Evolutionary conservation across 805 yeast species (phyloP).

Genomic region (Metschnikowia lunata): DNA sequence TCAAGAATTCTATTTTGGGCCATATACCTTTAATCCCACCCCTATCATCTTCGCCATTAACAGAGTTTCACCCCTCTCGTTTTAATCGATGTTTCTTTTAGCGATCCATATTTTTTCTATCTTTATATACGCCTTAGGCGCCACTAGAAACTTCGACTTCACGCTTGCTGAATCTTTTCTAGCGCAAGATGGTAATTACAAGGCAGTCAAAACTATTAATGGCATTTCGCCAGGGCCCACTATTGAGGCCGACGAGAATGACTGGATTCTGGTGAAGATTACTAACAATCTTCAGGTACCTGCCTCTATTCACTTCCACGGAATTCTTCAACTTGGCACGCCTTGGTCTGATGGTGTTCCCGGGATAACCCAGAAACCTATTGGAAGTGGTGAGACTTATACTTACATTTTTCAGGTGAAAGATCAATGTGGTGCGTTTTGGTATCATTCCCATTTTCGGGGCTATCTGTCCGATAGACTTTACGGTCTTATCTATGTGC

Average conservation of each 20-base stretch:
- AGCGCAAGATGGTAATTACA: constrained; percentile 32
- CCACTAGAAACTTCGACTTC: constrained; percentile 5
- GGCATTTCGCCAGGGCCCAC: constrained; percentile 50
- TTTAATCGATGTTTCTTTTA: no score
- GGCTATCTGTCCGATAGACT: constrained; percentile 48
- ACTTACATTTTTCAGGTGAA: constrained; percentile 38
- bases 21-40: no score
- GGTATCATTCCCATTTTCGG: constrained; percentile 53
- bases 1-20: no score
- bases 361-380: constrained; percentile 48
- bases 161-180: constrained; percentile 8
- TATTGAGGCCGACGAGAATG: constrained; percentile 32
- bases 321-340: constrained; percentile 43
- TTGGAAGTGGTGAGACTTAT: constrained; percentile 39
- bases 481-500: constrained; percentile 43
- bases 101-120: no score
- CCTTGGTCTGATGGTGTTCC: constrained; percentile 50
- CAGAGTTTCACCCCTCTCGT: no score
- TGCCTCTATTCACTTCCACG: constrained; percentile 52
- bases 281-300: constrained; percentile 35
- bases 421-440: constrained; percentile 45
- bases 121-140: background rate
- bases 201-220: constrained; percentile 34
- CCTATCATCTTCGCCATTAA: no score
- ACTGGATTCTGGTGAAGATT: constrained; percentile 32